Evolutionary conservation across 768 basidiomycete species (phyloP).

Genomic region (Suillus ampliporus): DNA sequence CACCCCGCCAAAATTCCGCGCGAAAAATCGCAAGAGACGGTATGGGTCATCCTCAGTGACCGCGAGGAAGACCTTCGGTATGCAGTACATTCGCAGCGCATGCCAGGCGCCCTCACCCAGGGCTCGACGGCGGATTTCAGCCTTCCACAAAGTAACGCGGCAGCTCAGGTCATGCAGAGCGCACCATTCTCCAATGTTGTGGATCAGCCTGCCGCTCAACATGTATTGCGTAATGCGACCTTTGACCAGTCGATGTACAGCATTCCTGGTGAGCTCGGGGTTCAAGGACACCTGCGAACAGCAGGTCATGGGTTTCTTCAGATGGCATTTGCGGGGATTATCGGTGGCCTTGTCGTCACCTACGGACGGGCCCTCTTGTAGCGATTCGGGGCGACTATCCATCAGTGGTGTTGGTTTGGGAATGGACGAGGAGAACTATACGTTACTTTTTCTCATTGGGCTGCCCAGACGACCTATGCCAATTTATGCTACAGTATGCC

Average conservation of each 20-base stretch:
- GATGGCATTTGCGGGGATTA: slow-evolving; percentile 35
- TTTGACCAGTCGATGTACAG: slow-evolving; percentile 17
- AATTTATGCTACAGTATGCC: slow-evolving; percentile 16
- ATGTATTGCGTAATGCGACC: background rate
- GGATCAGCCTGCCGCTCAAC: background rate
- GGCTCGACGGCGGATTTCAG: slow-evolving; percentile 10
- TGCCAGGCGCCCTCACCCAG: slow-evolving; percentile 33
- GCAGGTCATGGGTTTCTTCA: slow-evolving; percentile 33
- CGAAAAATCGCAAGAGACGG: slow-evolving; percentile 25
- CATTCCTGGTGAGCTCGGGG: background rate
- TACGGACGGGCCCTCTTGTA: slow-evolving; percentile 39
- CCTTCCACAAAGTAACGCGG: slow-evolving; percentile 19
- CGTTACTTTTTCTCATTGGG: background rate
- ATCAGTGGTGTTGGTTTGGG: background rate
- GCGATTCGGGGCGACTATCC: slow-evolving; percentile 26
- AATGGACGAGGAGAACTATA: slow-evolving; percentile 7
- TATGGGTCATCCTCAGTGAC: slow-evolving; percentile 40
- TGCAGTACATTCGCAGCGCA: slow-evolving; percentile 38
- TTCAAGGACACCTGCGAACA: slow-evolving; percentile 1
- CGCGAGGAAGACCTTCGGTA: slow-evolving; percentile 38
- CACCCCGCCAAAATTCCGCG: slow-evolving; percentile 28
- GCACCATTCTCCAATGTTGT: background rate
- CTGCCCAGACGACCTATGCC: slow-evolving; percentile 12
- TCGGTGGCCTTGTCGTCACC: slow-evolving; percentile 38
- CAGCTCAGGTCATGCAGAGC: background rate